Conservation (phyloP, 495 filamentous ascomycete genomes). For the Tuber calosporum region DNA sequence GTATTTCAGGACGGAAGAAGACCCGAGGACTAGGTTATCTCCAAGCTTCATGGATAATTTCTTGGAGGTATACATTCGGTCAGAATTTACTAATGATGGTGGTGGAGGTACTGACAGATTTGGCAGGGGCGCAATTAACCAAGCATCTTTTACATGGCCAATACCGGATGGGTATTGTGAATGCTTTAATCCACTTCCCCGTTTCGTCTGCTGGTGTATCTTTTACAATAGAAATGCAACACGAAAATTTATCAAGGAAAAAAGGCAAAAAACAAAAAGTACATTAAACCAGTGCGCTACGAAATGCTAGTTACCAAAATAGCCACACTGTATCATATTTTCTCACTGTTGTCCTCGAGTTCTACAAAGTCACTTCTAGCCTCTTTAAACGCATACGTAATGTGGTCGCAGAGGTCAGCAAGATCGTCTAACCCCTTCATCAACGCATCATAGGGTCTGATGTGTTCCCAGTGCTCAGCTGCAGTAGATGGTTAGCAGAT, state of each 20-base stretch:
- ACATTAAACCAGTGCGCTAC: background rate
- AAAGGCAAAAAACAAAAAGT: background rate
- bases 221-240: slow-evolving; percentile 10
- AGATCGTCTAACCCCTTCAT: slow-evolving; percentile 84
- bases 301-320: slow-evolving; percentile 4
- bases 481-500: background rate
- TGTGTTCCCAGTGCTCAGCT: slow-evolving; percentile 51
- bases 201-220: slow-evolving; percentile 32
- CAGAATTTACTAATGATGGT: background rate
- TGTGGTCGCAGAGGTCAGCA: slow-evolving; percentile 84
- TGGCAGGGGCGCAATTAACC: slow-evolving; percentile 44
- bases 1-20: slow-evolving; percentile 82
- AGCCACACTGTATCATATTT: background rate
- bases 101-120: slow-evolving; percentile 19
- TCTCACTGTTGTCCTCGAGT: slow-evolving; percentile 15
- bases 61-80: slow-evolving; percentile 59
- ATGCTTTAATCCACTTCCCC: slow-evolving; percentile 16
- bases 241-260: background rate
- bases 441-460: slow-evolving; percentile 71
- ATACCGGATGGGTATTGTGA: background rate
- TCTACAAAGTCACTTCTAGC: slow-evolving; percentile 59
- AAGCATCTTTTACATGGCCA: background rate
- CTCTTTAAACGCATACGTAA: slow-evolving; percentile 71
- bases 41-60: slow-evolving; percentile 86
- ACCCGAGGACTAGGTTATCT: slow-evolving; percentile 68